phyloP scores from a whole-genome alignment of 257 asterid species.

The Solanum paucissectum region DNA sequence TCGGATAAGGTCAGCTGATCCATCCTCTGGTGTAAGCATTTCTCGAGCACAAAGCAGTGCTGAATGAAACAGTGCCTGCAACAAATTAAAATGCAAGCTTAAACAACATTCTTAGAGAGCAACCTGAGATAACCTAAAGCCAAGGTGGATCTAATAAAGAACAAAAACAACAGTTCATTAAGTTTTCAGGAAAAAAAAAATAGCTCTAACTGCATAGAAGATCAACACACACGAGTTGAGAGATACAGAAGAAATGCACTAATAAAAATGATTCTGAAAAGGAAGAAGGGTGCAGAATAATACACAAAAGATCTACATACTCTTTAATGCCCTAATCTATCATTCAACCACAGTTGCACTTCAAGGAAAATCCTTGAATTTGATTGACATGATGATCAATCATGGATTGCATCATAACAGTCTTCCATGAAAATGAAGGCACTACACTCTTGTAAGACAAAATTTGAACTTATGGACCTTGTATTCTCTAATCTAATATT shows the following conservation, averaged over 20 bases:
- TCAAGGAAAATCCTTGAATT: background rate
- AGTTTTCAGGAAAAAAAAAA: background rate
- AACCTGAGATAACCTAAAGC: background rate
- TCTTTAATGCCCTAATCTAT: background rate
- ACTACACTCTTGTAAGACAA: background rate
- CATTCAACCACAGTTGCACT: background rate
- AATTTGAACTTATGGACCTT: background rate
- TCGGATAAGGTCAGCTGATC: conserved; percentile 49
- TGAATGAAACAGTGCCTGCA: conserved; percentile 62
- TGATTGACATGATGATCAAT: background rate
- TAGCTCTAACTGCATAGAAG: background rate
- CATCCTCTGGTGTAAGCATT: conserved; percentile 68
- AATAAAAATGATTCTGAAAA: background rate
- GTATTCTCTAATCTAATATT: background rate
- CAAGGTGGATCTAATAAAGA: background rate
- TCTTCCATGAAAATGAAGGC: background rate
- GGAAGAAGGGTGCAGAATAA: background rate
- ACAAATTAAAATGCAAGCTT: background rate
- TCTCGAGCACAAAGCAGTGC: conserved; percentile 65
- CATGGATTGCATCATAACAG: background rate
- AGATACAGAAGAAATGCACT: background rate
- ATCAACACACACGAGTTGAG: background rate
- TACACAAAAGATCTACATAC: background rate
- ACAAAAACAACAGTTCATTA: background rate
- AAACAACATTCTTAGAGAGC: background rate